Conservation (phyloP, 768 basidiomycete species). For the Termitomyces sp. region DNA sequence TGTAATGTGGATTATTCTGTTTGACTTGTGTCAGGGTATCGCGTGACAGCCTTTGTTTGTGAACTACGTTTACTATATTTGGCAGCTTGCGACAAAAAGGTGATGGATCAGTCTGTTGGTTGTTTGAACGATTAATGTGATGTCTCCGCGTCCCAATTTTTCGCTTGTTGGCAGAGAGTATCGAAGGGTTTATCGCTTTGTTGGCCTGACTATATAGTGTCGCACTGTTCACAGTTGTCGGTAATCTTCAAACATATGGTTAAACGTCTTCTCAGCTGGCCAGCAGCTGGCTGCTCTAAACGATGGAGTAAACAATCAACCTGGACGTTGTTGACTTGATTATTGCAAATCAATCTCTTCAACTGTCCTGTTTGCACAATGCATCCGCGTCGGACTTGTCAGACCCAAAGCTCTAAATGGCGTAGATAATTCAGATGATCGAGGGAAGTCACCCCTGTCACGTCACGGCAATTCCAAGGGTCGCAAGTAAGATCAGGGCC, state of each 20-base stretch:
- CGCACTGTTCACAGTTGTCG: not conserved
- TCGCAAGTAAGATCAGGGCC: conserved; percentile 14
- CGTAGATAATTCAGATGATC: conserved; percentile 4
- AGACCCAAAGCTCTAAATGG: not conserved
- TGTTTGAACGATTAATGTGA: not conserved
- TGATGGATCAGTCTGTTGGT: not conserved
- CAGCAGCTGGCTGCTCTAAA: not conserved
- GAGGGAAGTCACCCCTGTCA: conserved; percentile 11
- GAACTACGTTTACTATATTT: conserved; percentile 34
- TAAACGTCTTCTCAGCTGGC: not conserved
- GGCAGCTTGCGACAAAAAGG: conserved; percentile 12
- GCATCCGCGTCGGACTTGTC: not conserved
- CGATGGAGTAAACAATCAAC: not conserved
- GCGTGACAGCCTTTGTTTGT: not conserved
- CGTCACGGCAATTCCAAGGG: conserved; percentile 11
- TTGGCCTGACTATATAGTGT: not conserved
- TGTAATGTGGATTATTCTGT: not conserved
- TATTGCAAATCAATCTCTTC: not conserved
- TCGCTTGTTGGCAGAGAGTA: not conserved
- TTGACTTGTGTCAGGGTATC: not conserved
- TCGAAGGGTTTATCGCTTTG: not conserved
- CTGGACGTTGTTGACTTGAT: not conserved
- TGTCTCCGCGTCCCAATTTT: not conserved
- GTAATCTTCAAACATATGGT: not conserved
- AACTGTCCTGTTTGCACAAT: not conserved